Evolutionary conservation across 176 grass and related monocot genomes (phyloP).

Genomic region (Bothriochloa decipiens): DNA sequence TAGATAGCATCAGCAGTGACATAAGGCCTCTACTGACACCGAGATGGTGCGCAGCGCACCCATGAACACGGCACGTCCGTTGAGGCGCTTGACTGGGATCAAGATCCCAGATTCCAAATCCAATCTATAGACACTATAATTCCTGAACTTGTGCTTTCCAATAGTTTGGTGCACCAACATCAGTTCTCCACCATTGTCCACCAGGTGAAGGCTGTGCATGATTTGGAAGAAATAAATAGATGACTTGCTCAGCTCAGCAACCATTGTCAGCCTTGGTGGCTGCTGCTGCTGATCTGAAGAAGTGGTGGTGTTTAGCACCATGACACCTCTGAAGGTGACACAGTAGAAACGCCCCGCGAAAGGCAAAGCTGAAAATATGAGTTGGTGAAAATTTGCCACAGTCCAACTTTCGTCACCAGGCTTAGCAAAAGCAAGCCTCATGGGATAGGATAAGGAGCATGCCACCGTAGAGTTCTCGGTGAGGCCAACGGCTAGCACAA

Average conservation of each 20-base stretch:
- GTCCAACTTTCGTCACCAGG: neutral
- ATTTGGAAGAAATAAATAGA: neutral
- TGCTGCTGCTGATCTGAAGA: neutral
- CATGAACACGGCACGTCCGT: constrained; percentile 21
- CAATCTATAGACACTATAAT: neutral
- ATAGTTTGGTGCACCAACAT: neutral
- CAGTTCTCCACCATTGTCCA: neutral
- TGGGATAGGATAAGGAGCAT: neutral
- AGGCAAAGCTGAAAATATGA: neutral
- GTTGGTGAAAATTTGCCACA: too few species aligned
- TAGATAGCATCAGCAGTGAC: neutral
- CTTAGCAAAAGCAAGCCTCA: neutral
- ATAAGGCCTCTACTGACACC: neutral
- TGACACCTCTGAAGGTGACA: neutral
- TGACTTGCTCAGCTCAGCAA: neutral
- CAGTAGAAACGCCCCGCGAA: neutral
- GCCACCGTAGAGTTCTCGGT: neutral
- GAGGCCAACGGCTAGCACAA: neutral
- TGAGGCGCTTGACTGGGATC: neutral
- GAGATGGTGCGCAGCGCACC: neutral
- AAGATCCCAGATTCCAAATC: constrained; percentile 9
- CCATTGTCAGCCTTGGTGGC: neutral
- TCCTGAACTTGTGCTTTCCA: neutral
- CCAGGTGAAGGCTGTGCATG: neutral
- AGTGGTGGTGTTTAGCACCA: neutral